A percentile compares a stretch with the other conserved stretches of the same genome.
These are phyloP conservation scores for Aquilaria malaccensis DNA, from an alignment of 345 rosid species.

Conservation along the genomic window DNA sequence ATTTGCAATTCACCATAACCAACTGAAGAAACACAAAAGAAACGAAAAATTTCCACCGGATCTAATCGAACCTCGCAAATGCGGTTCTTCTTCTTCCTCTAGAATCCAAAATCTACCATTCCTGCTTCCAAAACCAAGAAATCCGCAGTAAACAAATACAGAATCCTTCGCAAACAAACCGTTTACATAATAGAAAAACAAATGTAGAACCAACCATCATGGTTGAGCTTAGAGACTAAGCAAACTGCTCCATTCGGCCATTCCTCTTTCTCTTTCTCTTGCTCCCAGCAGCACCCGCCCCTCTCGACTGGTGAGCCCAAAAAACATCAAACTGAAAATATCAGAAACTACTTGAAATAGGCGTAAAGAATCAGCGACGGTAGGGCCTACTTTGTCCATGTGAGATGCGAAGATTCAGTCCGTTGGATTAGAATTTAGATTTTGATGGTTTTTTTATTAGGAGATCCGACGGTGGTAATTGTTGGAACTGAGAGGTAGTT, in stretches of 20 bases:
- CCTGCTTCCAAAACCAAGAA: slow-evolving; percentile 19
- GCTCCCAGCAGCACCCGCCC: neutral
- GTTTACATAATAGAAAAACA: neutral
- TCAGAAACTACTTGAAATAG: slow-evolving; percentile 7
- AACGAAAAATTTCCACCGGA: slow-evolving; percentile 27
- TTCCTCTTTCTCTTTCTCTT: slow-evolving; percentile 4
- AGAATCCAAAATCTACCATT: slow-evolving; percentile 36
- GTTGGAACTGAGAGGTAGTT: neutral
- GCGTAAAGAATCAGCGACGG: slow-evolving; percentile 3
- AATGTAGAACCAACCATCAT: slow-evolving; percentile 23
- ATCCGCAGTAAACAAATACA: slow-evolving; percentile 5
- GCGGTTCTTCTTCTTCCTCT: slow-evolving; percentile 14
- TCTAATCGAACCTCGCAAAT: slow-evolving; percentile 42
- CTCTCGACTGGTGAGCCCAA: slow-evolving; percentile 4
- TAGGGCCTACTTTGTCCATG: neutral
- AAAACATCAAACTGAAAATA: slow-evolving; percentile 6
- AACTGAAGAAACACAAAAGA: neutral
- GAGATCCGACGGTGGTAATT: neutral
- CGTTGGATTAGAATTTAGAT: neutral
- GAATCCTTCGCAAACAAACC: slow-evolving; percentile 4
- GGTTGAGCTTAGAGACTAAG: slow-evolving; percentile 34
- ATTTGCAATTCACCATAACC: neutral
- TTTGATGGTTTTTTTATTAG: neutral
- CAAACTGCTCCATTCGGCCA: slow-evolving; percentile 16
- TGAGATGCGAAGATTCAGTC: accelerated